Base-by-base conservation (phyloP, 768 basidiomycete genomes). In the Termitomyces sp. region DNA sequence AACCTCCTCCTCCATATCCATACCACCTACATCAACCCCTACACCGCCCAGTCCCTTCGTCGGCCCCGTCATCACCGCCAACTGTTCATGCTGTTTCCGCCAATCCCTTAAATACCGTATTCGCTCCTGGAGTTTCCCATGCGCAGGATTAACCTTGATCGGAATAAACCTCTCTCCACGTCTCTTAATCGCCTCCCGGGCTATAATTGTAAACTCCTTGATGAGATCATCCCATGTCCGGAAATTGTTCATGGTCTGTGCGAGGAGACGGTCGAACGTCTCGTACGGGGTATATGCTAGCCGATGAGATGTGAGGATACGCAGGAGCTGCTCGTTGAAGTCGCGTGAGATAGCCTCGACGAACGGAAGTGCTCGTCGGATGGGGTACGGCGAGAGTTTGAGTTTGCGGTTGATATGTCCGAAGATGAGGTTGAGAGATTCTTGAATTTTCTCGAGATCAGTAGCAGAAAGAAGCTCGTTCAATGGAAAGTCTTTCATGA, bases 401-500 rank as follows among this genome's bases (percentile, higher is more conserved):
- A 99, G 87, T 73, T 96, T 98, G 75, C 95, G 92, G 73, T 93
- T 97, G 71, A 98, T 84, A 71, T 99, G 97, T 0, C 84, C 84
- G 69, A 98, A 98, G 71, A 98, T 96, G 61, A 90, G 82, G 0
- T 83, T 75, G 12, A 98, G 79, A 4, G 92, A 87, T 73, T 97
- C 94, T 70, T 96, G 90, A 42, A 98, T 89, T 78, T 96, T 97
- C 72, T 92, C 91, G 1, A 98, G 85, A 73, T 98, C 97, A 2
- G 97, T 97, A 0, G 97, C 94, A 9, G 96, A 94, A 32, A 99
- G 83, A 20, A 98, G 86, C 70, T 98, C 96, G 71, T 99, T 97
- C 34, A 99, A 81, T 0, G 97, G 97, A 68, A 98, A 98, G 70
- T 99, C 97, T 76, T 96, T 97, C 97, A 99, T 98, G 60, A 98